Evolutionary conservation across 2,329 filamentous ascomycete species (phyloP), one percentile per base, ranked within the genome.

Genomic region (Claviceps fusiformis): DNA sequence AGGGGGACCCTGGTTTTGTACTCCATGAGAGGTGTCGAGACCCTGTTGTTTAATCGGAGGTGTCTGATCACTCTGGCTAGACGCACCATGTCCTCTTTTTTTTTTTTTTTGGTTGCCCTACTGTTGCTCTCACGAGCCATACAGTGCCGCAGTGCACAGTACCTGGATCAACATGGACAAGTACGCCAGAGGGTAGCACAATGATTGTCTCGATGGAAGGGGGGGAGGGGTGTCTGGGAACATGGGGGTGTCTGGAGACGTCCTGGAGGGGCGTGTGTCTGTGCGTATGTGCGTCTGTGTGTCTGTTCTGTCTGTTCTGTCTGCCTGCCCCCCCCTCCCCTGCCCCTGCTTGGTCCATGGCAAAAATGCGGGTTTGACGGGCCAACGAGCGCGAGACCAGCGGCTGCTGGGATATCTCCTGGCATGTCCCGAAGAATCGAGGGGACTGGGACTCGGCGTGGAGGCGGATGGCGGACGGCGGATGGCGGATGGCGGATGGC

Each of bases 1-100:
- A 66, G 62, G 66, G 63, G 56, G 47, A 53, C 54, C 54, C 56
- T 56, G 61, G 59, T 67, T 64, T 69, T 69, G 65, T 68, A 68
- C 61, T 62, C 58, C 44, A 56, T 57, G 58, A 56, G 52, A 55
- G 56, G 57, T 60, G 61, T 63, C 56, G 56, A 63, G 60, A 61
- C 61, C 60, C 60, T 58, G 57, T 58, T 52, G 56, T 61, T 57
- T 56, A 58, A 57, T 24, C 24, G 24, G 53, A 53, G 55, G 53
- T 56, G 55, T 59, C 60, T 60, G 54, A 57, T 62, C 55, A 57
- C 54, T 52, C 51, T 61, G 56, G 39, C 65, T 58, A 63, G n/a
- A 62, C 59, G 60, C 63, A 62, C 58, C 56, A 57, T 60, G 59
- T 62, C 61, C 60, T 61, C 65, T 66, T 60, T 65, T 61, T 61